Base-by-base conservation (phyloP, 257 asterid species). In the Ligustrum vulgare region DNA sequence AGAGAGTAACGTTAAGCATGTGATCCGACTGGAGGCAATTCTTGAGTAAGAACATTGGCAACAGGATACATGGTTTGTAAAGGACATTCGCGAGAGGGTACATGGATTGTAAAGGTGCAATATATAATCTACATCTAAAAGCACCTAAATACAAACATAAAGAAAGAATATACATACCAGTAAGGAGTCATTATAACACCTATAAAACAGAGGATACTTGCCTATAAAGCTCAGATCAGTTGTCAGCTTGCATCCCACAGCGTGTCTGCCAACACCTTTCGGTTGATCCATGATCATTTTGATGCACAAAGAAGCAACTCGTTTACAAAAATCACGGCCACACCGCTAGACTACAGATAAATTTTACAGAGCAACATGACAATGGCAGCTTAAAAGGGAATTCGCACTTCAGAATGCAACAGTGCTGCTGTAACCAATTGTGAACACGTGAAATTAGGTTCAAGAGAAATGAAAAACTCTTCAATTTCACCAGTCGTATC, bases 201-300 rank as follows among this genome's bases (percentile, higher is more conserved):
- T 73, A 83, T 43, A 71, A 54, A 74, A 67, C 72, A 77, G 73
- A 75, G 76, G 58, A 73, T 78, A 85, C 89, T 83, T 85, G 89
- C 89, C 89, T 82, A 85, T 77, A 76, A 75, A 67, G 63, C 76
- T 51, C 60, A 43, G 51, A 43, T 69, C 73, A 72, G 81, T 49
- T 36, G 18, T 43, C 51, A 43, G 80, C 80, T 35, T 70, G 43
- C 80, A 71, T 72, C 73, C 37, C 75, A 35, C 47, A 67, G 82
- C 73, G 75, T 69, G 72, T 71, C 79, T 16, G 60, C 70, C 75
- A 72, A 80, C 58, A 32, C 72, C 83, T 76, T 36, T 72, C 81
- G 76, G 81, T 60, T 77, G 78, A 58, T 74, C 74, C 72, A 69
- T 78, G 80, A 56, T 75, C 79, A 72, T 51, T 51, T 51, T 68